A percentile compares a stretch with the other conserved stretches of the same genome.
phyloP scores from a whole-genome alignment of 2,329 filamentous ascomycete species.

The Gnomoniopsis sp. region DNA sequence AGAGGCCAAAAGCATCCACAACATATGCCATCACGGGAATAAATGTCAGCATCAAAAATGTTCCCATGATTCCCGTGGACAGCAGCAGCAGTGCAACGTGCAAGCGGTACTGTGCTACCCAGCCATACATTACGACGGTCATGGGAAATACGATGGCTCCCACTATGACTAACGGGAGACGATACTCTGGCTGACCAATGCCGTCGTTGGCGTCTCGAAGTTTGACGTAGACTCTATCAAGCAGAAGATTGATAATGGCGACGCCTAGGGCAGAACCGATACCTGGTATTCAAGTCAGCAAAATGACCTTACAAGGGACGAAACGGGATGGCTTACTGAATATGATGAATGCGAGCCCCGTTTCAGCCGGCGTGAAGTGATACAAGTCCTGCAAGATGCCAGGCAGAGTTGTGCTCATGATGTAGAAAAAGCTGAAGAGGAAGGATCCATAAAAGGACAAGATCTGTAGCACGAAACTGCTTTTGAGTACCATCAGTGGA shows the following conservation, averaged over 20 bases:
- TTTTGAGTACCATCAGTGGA: conserved; percentile 43
- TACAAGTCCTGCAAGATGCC: conserved; percentile 47
- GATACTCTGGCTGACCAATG: conserved; percentile 48
- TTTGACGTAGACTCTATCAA: conserved; percentile 52
- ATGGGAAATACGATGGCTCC: conserved; percentile 45
- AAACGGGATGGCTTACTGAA: conserved; percentile 40
- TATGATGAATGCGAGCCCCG: conserved; percentile 50
- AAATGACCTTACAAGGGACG: not conserved
- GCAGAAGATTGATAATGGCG: conserved; percentile 43
- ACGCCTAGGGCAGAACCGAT: conserved; percentile 46
- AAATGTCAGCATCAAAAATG: conserved; percentile 41
- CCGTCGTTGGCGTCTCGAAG: conserved; percentile 39
- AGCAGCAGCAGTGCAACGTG: conserved; percentile 42
- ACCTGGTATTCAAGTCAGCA: conserved; percentile 31
- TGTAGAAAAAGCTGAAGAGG: conserved; percentile 50
- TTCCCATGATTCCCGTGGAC: conserved; percentile 41
- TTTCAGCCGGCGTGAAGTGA: conserved; percentile 45
- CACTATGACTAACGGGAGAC: conserved; percentile 49
- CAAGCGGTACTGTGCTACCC: conserved; percentile 41
- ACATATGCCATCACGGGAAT: conserved; percentile 53
- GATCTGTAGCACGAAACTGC: conserved; percentile 51
- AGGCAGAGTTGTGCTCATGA: conserved; percentile 51
- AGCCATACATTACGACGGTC: conserved; percentile 45
- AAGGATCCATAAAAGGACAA: conserved; percentile 44
- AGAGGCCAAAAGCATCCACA: conserved; percentile 54